A percentile compares a stretch with the other conserved stretches of the same genome.
Evolutionary conservation across 495 filamentous ascomycete species (phyloP).

Genomic region (Amphirosellinia nigrospora): DNA sequence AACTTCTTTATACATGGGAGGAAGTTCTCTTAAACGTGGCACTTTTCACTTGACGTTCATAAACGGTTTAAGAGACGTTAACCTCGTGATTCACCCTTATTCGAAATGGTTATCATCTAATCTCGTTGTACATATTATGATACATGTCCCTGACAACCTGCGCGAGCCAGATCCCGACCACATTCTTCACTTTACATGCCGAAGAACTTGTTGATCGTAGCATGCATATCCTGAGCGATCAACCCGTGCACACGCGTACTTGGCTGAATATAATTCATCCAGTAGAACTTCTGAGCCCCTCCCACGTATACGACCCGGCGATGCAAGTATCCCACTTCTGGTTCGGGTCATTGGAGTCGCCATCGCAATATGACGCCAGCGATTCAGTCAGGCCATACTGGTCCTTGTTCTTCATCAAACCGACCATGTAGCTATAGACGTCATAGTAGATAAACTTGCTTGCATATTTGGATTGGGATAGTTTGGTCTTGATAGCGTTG

Average conservation of each 20-base stretch:
- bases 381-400: slow-evolving; percentile 11
- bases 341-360: slow-evolving; percentile 6
- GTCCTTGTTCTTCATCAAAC: slow-evolving; percentile 6
- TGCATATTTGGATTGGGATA: not conserved
- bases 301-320: slow-evolving; percentile 7
- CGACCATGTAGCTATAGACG: not conserved
- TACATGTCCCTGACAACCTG: too few relatives aligned
- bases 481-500: not conserved
- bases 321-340: slow-evolving; percentile 4
- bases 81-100: too few relatives aligned
- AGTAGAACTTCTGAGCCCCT: slow-evolving; percentile 16
- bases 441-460: slow-evolving; percentile 20
- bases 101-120: too few relatives aligned
- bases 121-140: too few relatives aligned
- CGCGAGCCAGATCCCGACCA: too few relatives aligned
- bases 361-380: slow-evolving; percentile 12
- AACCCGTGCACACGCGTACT: slow-evolving; percentile 12
- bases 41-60: too few relatives aligned
- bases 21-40: too few relatives aligned
- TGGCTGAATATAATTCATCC: slow-evolving; percentile 21
- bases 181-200: not conserved
- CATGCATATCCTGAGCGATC: slow-evolving; percentile 23
- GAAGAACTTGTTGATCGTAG: slow-evolving; percentile 9
- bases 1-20: too few relatives aligned
- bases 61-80: too few relatives aligned